phyloP scores from a whole-genome alignment of 495 filamentous ascomycete species.

The Annulohypoxylon bovei region DNA sequence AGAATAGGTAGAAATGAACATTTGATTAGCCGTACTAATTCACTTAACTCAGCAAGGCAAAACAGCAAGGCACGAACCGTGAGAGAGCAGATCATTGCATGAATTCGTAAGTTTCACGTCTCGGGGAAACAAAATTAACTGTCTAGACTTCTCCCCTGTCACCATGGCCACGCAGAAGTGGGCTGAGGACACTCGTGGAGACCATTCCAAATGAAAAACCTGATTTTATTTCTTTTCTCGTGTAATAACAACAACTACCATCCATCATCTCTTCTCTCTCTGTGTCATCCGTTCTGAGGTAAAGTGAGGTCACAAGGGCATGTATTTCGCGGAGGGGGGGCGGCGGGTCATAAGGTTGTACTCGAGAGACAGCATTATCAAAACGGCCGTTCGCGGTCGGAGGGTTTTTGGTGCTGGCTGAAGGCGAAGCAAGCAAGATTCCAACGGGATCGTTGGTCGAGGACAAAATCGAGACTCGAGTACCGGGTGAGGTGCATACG shows the following conservation, averaged over 20 bases:
- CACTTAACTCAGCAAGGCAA: conserved; percentile 10
- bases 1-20: background rate
- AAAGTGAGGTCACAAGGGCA: conserved; percentile 28
- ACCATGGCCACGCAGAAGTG: conserved; percentile 28
- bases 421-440: conserved; percentile 20
- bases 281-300: conserved; percentile 33
- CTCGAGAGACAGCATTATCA: conserved; percentile 36
- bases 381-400: conserved; percentile 37
- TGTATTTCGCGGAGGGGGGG: conserved; percentile 20
- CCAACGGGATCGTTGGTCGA: conserved; percentile 39
- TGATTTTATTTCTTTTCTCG: conserved; percentile 51
- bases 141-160: conserved; percentile 47
- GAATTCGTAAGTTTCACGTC: conserved; percentile 45
- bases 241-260: conserved; percentile 46
- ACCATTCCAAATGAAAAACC: conserved; percentile 51
- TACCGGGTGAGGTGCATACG: conserved; percentile 31
- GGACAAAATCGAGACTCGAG: conserved; percentile 42
- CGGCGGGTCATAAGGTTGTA: conserved; percentile 38
- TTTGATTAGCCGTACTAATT: conserved; percentile 7
- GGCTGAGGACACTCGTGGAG: conserved; percentile 33
- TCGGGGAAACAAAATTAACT: conserved; percentile 49
- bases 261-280: conserved; percentile 28
- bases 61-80: conserved; percentile 11
- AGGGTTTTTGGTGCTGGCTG: conserved; percentile 6
- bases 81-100: conserved; percentile 42